Conservation (phyloP, 2,329 filamentous ascomycete genomes). For the Penicillium sp. region DNA sequence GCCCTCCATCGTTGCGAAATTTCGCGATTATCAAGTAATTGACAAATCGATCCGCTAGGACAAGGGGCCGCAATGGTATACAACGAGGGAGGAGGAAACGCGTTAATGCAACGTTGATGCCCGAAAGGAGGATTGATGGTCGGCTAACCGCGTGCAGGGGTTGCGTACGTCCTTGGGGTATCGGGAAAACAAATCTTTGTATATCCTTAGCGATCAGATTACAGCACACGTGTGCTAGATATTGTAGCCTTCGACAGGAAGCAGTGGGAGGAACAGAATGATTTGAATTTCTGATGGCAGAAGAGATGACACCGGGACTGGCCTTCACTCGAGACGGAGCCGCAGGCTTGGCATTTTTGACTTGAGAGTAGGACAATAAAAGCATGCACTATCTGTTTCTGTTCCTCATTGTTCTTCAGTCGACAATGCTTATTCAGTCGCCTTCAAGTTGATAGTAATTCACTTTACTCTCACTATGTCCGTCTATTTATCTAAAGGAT, state of each 20-base stretch:
- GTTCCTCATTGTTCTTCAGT: background rate
- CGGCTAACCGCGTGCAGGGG: conserved; percentile 3
- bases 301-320: conserved; percentile 10
- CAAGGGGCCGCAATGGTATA: background rate
- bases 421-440: background rate
- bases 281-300: background rate
- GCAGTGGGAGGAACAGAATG: background rate
- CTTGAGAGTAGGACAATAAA: background rate
- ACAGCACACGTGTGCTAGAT: background rate
- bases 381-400: background rate
- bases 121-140: conserved; percentile 7
- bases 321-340: conserved; percentile 12
- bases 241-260: background rate
- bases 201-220: background rate
- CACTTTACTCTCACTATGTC: background rate
- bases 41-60: background rate
- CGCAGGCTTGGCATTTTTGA: conserved; percentile 24
- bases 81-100: background rate
- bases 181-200: background rate
- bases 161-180: background rate
- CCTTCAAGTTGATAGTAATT: background rate
- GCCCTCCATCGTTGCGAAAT: conserved; percentile 36
- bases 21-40: background rate
- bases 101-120: conserved; percentile 5
- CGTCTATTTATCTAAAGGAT: background rate